Evolutionary conservation across 2,329 filamentous ascomycete species (phyloP), one percentile per base, ranked within the genome.

Genomic region (Fusarium tanahbumbuense): DNA sequence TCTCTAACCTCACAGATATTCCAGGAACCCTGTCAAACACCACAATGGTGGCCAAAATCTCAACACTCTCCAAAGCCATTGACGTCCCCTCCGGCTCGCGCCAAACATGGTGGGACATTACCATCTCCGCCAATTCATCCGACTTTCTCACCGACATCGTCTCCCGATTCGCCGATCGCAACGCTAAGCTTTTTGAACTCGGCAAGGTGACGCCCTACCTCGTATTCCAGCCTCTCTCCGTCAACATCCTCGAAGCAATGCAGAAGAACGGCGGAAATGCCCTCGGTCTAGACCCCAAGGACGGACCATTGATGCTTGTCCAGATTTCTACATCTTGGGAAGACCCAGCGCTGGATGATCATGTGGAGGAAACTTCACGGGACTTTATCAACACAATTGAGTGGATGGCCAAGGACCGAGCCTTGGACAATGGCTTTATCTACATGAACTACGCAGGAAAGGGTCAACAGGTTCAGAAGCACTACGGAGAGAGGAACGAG

Each of bases 401-500:
- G 15, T 67, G 67, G 1, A 71, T 76, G 5, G 78, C 80, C 12
- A 70, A 74, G 44, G 68, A 75, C n/a, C 71, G 74, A 9, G 78
- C 77, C 0, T 64, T 81, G 0, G 73, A 79, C 41, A 76, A 81
- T 54, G 75, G 76, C 1, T 84, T 77, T 34, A 61, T 85, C 20
- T 85, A 85, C 68, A 77, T 83, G 49, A 85, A 86, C 69, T 86
- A 86, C 56, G 83, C 83, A 2, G 77, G 79, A 11, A 71, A 75
- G 37, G 76, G 76, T 27, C 82, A 86, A 66, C 71, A 82, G 27
- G 79, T 83, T 1, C 75, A 85, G 23, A 27, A 68, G 1, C 72
- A 78, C 13, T 86, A 85, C 53, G 83, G 84, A 0, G 32, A 70
- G 3, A 73, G 76, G 3, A 85, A 82, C 20, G 64, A 82, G 42